These are phyloP conservation scores for Fusarium pilosicola DNA, from an alignment of 2,329 filamentous ascomycete genomes.

Conservation along the genomic window DNA sequence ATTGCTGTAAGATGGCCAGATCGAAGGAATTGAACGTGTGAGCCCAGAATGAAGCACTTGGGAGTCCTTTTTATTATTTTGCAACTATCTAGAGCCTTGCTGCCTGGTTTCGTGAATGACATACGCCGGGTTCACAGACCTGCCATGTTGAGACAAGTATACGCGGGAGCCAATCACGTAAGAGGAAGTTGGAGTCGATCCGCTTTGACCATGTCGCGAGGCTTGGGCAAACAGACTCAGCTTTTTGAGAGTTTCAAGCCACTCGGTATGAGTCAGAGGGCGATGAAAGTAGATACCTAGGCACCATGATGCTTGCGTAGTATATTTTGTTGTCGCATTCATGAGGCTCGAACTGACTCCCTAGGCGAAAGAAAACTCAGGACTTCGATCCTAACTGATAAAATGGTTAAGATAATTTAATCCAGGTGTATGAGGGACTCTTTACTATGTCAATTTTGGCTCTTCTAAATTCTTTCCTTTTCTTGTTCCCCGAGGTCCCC, in stretches of 20 bases:
- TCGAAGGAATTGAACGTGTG: too few relatives aligned
- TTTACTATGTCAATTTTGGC: background rate
- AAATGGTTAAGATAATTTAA: too few relatives aligned
- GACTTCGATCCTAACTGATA: background rate
- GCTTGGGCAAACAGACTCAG: background rate
- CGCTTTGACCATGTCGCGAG: background rate
- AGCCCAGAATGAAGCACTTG: fast-evolving
- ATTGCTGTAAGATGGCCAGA: too few relatives aligned
- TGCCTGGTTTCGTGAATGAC: background rate
- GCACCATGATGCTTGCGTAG: background rate
- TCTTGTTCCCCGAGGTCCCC: background rate
- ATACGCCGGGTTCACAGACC: background rate
- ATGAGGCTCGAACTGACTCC: background rate
- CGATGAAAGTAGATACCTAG: background rate
- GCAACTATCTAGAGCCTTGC: background rate
- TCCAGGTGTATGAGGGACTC: fast-evolving
- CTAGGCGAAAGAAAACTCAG: too few relatives aligned
- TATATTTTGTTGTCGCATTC: too few relatives aligned
- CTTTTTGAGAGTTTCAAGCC: background rate
- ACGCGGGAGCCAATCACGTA: background rate
- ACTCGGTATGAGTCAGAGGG: background rate
- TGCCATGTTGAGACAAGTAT: background rate
- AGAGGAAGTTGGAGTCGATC: background rate
- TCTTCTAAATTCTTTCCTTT: background rate
- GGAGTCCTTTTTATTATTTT: fast-evolving